Conservation (phyloP, 805 yeast species). For the Brettanomyces sp. region DNA sequence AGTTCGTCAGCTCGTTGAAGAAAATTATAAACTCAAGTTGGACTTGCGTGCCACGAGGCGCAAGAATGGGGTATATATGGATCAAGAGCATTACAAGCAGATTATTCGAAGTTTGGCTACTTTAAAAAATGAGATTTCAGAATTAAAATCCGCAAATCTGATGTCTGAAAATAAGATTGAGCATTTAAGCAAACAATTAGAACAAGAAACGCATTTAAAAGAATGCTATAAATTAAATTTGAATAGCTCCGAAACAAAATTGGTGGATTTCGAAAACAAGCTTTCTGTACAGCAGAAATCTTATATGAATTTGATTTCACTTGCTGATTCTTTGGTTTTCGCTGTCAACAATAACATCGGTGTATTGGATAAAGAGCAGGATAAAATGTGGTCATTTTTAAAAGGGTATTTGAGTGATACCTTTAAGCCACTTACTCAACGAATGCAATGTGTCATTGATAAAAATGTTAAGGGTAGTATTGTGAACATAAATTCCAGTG, state of each 20-base stretch:
- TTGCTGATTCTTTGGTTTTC: not conserved
- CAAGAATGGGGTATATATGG: conserved; percentile 60
- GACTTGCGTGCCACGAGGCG: conserved; percentile 55
- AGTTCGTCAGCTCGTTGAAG: conserved; percentile 36
- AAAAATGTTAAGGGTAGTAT: not conserved
- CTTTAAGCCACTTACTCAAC: not conserved
- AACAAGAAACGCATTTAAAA: conserved; percentile 3
- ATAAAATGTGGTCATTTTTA: not conserved
- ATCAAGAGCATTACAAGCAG: conserved; percentile 48
- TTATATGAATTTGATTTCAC: conserved; percentile 6
- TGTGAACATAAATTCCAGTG: too few relatives aligned
- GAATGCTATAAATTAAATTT: conserved; percentile 2
- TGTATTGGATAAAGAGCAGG: not conserved
- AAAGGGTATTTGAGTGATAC: not conserved
- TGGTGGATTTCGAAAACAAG: conserved; percentile 24
- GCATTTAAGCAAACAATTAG: not conserved
- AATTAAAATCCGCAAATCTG: conserved; percentile 24
- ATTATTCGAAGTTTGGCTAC: conserved; percentile 39
- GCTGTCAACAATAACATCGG: not conserved
- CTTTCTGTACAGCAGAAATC: conserved; percentile 16
- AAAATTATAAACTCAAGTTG: conserved; percentile 32
- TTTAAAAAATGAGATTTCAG: conserved; percentile 40
- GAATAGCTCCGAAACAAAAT: conserved; percentile 19
- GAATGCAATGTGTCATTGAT: not conserved
- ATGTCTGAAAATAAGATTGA: too few relatives aligned